Evolutionary conservation across 192 early-diverging fungal species (phyloP), one percentile per base, ranked within the genome.

Genomic region (Geranomyces michiganensis): DNA sequence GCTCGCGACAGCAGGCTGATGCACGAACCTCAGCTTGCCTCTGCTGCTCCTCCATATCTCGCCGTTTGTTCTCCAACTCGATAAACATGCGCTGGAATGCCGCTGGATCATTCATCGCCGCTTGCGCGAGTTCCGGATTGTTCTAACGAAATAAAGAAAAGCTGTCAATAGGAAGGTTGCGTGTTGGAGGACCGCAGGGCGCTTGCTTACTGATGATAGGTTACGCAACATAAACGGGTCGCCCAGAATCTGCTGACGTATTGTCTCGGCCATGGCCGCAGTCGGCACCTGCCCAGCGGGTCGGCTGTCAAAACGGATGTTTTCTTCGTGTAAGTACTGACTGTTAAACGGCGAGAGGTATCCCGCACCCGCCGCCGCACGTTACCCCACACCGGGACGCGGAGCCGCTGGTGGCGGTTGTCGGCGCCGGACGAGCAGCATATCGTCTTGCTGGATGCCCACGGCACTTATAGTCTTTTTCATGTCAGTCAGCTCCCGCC

Each of bases 391-490:
- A 41, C 36, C 36, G 10, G 36, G 36, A 41, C 36, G 36, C 10
- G 36, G 10, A 41, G 36, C 36, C 36, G 51, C 51, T 27, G 51
- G 6, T 55, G 51, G 19, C 26, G n/a, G 41, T 10, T 33, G 32
- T 6, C 21, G 44, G 45, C 48, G 36, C 24, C 70, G 71, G 26
- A 96, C 78, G 21, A 92, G 81, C 26, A 97, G 46, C 62, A 94
- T 85, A 62, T 94, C 92, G 69, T 93, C 88, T 53, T 88, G 80
- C 43, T 72, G 76, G 1, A 98, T 82, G 1, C 85, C 87, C 62
- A 86, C 83, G 33, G 82, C 80, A n/a, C 74, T 78, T 7, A 96
- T 78, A 22, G 92, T 88, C 71, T 84, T 82, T 47, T 87, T 82
- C 0, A 74, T 75, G 45, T 91, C 89, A 1, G 59, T 69, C 8